These are phyloP conservation scores for Haplosporangium sp. DNA, from an alignment of 371 early-diverging fungal species.

Conservation along the genomic window DNA sequence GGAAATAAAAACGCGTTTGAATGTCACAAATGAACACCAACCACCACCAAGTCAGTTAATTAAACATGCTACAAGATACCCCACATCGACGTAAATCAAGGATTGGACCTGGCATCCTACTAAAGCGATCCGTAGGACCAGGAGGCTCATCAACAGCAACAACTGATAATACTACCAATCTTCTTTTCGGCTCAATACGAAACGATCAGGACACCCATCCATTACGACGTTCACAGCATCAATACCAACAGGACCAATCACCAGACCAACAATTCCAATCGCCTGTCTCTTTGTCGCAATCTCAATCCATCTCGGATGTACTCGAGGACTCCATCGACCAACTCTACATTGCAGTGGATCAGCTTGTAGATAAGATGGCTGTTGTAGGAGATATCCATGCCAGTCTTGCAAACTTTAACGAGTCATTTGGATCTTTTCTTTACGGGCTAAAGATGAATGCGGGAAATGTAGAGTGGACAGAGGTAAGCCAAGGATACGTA, in stretches of 20 bases:
- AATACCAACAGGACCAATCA: constrained; percentile 10
- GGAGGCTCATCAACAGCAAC: constrained; percentile 11
- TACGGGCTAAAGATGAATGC: constrained; percentile 54
- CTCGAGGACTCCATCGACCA: constrained; percentile 34
- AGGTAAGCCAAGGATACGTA: constrained; percentile 25
- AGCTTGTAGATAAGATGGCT: constrained; percentile 48
- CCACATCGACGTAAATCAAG: constrained; percentile 45
- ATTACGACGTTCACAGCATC: constrained; percentile 38
- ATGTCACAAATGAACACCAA: too few species aligned
- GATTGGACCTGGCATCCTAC: constrained; percentile 39
- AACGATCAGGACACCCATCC: constrained; percentile 30
- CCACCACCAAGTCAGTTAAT: not conserved
- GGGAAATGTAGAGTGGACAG: constrained; percentile 43
- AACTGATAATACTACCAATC: constrained; percentile 7
- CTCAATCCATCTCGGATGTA: constrained; percentile 25
- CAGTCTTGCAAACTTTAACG: constrained; percentile 48
- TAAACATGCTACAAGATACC: constrained; percentile 23
- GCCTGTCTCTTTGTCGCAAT: constrained; percentile 12
- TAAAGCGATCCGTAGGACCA: constrained; percentile 25
- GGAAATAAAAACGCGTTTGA: too few species aligned
- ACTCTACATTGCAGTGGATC: constrained; percentile 33
- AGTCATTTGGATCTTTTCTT: constrained; percentile 52
- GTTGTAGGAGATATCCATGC: constrained; percentile 47
- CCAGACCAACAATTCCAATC: constrained; percentile 8
- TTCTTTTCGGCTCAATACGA: constrained; percentile 31